phyloP scores from a whole-genome alignment of 164 flowering plant species.

The Stephania yunnanensis region DNA sequence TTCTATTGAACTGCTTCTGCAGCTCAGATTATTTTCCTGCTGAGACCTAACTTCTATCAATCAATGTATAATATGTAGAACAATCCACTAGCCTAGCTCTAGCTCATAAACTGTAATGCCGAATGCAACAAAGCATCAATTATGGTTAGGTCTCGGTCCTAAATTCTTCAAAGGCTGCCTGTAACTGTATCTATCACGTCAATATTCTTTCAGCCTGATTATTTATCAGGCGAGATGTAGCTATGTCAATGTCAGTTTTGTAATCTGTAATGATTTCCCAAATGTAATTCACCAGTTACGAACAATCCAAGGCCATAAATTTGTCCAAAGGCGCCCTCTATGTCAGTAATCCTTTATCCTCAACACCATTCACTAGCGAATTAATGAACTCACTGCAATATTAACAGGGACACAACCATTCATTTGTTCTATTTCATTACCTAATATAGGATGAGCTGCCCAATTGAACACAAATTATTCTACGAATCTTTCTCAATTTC shows the following conservation, averaged over 20 bases:
- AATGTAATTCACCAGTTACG: neutral
- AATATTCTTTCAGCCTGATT: neutral
- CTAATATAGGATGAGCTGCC: no score
- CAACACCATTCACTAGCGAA: neutral
- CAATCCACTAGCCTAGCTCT: neutral
- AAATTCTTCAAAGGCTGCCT: neutral
- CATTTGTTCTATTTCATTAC: no score
- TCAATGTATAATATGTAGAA: slow-evolving; percentile 1
- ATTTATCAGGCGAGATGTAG: neutral
- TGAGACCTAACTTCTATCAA: neutral
- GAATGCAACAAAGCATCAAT: neutral
- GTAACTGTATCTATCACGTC: neutral
- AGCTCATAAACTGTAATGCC: neutral
- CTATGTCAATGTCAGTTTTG: neutral
- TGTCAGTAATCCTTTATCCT: neutral
- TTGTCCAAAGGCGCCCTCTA: neutral
- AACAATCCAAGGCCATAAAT: neutral
- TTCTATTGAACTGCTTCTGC: neutral
- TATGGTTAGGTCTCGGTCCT: neutral
- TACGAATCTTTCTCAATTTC: no score
- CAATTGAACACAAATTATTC: no score
- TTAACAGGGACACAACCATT: neutral
- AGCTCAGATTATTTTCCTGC: neutral
- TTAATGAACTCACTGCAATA: neutral
- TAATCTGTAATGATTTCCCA: neutral